Evolutionary conservation across 2,329 filamentous ascomycete species (phyloP).

Genomic region (Neonectria hederae): DNA sequence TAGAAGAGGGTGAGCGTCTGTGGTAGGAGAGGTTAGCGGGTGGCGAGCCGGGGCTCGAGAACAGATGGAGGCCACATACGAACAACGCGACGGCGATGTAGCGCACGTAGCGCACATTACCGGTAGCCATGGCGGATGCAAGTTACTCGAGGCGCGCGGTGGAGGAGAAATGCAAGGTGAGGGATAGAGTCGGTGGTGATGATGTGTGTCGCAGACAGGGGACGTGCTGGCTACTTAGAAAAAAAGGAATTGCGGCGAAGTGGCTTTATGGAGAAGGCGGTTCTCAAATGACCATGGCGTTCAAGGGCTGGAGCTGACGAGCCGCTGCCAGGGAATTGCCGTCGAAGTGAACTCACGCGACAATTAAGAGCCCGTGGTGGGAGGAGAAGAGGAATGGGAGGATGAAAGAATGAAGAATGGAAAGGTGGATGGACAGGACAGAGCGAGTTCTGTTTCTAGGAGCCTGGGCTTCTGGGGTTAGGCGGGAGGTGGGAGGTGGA

Average conservation of each 20-base stretch:
- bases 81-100: slow-evolving; percentile 85
- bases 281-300: slow-evolving; percentile 20
- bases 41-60: slow-evolving; percentile 10
- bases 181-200: slow-evolving; percentile 26
- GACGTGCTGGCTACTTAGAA: slow-evolving; percentile 7
- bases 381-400: slow-evolving; percentile 3
- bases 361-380: slow-evolving; percentile 5
- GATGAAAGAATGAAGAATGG: slow-evolving; percentile 10
- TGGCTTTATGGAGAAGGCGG: slow-evolving; percentile 10
- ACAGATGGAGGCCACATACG: slow-evolving; percentile 62
- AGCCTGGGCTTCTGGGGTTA: neutral
- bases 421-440: neutral
- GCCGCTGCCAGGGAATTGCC: slow-evolving; percentile 8
- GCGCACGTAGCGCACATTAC: slow-evolving; percentile 78
- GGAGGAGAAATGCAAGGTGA: slow-evolving; percentile 20
- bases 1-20: slow-evolving; percentile 68
- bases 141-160: slow-evolving; percentile 29
- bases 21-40: slow-evolving; percentile 24
- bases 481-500: slow-evolving; percentile 13
- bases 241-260: slow-evolving; percentile 21
- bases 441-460: neutral
- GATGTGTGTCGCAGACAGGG: slow-evolving; percentile 29
- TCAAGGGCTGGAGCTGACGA: slow-evolving; percentile 5
- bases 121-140: slow-evolving; percentile 66
- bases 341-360: slow-evolving; percentile 15